phyloP scores from a whole-genome alignment of 352 stramenopile species.

The Phytophthora aleatoria region DNA sequence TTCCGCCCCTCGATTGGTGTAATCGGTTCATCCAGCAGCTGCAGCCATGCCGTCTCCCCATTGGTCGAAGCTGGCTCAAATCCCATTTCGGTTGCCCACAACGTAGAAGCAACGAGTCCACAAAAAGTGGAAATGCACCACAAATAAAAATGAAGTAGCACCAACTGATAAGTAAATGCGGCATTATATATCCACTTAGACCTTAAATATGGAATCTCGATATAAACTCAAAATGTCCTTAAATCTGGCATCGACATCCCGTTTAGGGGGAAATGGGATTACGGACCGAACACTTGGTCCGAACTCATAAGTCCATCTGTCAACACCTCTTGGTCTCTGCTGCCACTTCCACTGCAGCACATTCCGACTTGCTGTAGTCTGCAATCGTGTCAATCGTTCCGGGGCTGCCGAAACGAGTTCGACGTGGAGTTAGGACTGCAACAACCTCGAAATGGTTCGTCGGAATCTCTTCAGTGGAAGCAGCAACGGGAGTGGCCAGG shows the following conservation, averaged over 20 bases:
- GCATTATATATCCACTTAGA: neutral
- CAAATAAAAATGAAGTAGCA: neutral
- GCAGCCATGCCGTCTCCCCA: conserved; percentile 13
- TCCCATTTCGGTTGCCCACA: conserved; percentile 13
- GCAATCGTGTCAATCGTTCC: conserved; percentile 3
- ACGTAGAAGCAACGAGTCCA: conserved; percentile 31
- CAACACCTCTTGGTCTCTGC: conserved; percentile 10
- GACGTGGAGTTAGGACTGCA: conserved; percentile 10
- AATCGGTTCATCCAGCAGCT: conserved; percentile 17
- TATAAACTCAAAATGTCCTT: neutral
- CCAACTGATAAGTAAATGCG: neutral
- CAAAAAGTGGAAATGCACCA: conserved; percentile 9
- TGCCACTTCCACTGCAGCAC: conserved; percentile 10
- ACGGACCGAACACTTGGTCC: conserved; percentile 21
- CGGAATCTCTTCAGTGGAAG: conserved; percentile 15
- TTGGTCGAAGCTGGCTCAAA: conserved; percentile 20
- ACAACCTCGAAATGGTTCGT: conserved; percentile 20
- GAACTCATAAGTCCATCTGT: conserved; percentile 18
- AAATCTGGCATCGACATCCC: neutral
- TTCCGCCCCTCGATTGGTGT: conserved; percentile 26
- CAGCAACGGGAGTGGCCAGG: conserved; percentile 6
- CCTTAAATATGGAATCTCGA: neutral
- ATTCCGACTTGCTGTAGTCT: conserved; percentile 27
- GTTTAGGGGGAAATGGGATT: conserved; percentile 3
- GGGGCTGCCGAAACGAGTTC: conserved; percentile 5